Evolutionary conservation across 2,329 filamentous ascomycete genomes (phyloP).

Genomic region (Dactylellina cionopaga): DNA sequence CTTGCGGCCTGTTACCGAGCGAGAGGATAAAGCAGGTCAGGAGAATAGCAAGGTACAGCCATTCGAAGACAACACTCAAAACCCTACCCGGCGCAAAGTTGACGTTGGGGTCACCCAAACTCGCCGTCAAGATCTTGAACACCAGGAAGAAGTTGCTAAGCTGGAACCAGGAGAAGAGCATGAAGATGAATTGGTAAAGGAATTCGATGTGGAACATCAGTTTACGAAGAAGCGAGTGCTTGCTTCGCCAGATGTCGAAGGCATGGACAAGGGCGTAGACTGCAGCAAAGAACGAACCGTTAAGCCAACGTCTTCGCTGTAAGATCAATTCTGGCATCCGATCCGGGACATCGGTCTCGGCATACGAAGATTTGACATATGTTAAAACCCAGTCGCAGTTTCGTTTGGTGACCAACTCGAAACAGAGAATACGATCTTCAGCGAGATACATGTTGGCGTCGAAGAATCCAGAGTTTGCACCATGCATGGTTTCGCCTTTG

Average conservation of each 20-base stretch:
- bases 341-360: slow-evolving; percentile 96
- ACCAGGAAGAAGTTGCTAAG: slow-evolving; percentile 99
- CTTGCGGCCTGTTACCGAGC: slow-evolving; percentile 92
- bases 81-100: slow-evolving; percentile 81
- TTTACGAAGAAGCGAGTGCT: slow-evolving; percentile 87
- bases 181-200: slow-evolving; percentile 91
- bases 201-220: slow-evolving; percentile 92
- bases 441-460: slow-evolving; percentile 99
- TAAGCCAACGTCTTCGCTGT: slow-evolving; percentile 95
- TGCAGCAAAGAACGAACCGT: slow-evolving; percentile 97
- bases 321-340: slow-evolving; percentile 93
- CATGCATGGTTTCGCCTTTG: slow-evolving; percentile 93
- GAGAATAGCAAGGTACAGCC: slow-evolving; percentile 90
- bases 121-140: slow-evolving; percentile 93
- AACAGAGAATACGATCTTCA: slow-evolving; percentile 98
- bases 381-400: slow-evolving; percentile 98
- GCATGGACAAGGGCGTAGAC: slow-evolving; percentile 95
- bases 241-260: slow-evolving; percentile 93
- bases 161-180: slow-evolving; percentile 98
- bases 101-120: slow-evolving; percentile 75
- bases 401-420: slow-evolving; percentile 95
- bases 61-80: slow-evolving; percentile 90
- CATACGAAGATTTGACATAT: slow-evolving; percentile 96
- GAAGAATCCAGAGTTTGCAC: slow-evolving; percentile 91
- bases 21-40: slow-evolving; percentile 95